These are phyloP conservation scores for Penicillium dipodomyicola DNA, from an alignment of 495 filamentous ascomycete species.

Conservation along the genomic window DNA sequence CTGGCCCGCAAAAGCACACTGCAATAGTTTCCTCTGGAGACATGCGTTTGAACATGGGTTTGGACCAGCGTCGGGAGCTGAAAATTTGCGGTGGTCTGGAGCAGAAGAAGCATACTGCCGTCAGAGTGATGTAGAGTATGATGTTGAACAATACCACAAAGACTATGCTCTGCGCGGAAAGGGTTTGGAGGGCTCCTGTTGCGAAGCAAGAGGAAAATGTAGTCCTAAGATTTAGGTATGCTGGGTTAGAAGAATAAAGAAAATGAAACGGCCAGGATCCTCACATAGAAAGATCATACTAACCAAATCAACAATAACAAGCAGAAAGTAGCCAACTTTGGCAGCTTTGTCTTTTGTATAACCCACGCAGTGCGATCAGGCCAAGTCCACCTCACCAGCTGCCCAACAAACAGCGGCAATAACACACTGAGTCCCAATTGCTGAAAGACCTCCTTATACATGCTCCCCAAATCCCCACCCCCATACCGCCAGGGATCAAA, in stretches of 20 bases:
- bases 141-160: conserved; percentile 55
- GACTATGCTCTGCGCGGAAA: conserved; percentile 47
- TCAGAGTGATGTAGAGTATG: conserved; percentile 51
- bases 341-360: conserved; percentile 44
- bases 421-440: conserved; percentile 52
- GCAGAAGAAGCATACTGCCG: conserved; percentile 47
- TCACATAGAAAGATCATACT: conserved; percentile 15
- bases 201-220: conserved; percentile 56
- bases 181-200: conserved; percentile 47
- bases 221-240: conserved; percentile 30
- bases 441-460: conserved; percentile 54
- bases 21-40: conserved; percentile 50
- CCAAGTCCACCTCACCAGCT: conserved; percentile 48
- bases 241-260: conserved; percentile 1
- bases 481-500: conserved; percentile 48
- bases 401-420: conserved; percentile 50
- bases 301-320: conserved; percentile 53
- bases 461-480: conserved; percentile 41
- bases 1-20: conserved; percentile 56
- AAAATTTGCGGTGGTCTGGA: conserved; percentile 41
- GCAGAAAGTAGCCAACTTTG: conserved; percentile 45
- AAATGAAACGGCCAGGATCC: not conserved
- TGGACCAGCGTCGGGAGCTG: conserved; percentile 18
- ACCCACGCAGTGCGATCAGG: conserved; percentile 40
- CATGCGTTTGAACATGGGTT: conserved; percentile 38